phyloP scores from a whole-genome alignment of 2,329 filamentous ascomycete species.

The Verticillium dahliae region DNA sequence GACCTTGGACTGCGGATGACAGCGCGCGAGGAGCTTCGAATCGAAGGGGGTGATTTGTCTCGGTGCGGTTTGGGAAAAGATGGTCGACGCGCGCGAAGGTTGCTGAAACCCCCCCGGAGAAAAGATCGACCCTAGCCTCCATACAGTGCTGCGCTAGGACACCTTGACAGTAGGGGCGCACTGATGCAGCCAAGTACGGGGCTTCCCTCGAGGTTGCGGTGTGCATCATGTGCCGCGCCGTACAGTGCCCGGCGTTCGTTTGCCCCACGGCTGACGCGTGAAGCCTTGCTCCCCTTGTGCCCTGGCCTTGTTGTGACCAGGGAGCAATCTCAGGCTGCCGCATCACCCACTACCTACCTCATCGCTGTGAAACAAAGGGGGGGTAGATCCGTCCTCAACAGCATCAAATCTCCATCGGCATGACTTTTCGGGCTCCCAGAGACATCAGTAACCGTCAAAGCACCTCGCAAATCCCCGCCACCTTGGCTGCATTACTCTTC shows the following conservation, averaged over 20 bases:
- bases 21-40: constrained; percentile 3
- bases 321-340: neutral
- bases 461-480: neutral
- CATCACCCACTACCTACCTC: neutral
- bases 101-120: constrained; percentile 19
- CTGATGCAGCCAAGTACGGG: neutral
- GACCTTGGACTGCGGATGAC: neutral
- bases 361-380: neutral
- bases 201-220: neutral
- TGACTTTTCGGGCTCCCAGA: neutral
- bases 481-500: neutral
- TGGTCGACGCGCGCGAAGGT: constrained; percentile 15
- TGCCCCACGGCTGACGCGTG: neutral
- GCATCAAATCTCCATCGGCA: neutral
- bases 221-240: neutral
- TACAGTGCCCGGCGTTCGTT: neutral
- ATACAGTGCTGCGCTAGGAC: neutral
- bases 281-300: neutral
- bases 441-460: neutral
- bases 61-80: constrained; percentile 17
- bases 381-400: neutral
- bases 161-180: neutral
- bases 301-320: neutral
- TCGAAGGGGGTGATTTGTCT: constrained; percentile 14
- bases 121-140: constrained; percentile 10